Conservation (phyloP, 2,329 filamentous ascomycete genomes). For the Stagonosporopsis vannaccii region DNA sequence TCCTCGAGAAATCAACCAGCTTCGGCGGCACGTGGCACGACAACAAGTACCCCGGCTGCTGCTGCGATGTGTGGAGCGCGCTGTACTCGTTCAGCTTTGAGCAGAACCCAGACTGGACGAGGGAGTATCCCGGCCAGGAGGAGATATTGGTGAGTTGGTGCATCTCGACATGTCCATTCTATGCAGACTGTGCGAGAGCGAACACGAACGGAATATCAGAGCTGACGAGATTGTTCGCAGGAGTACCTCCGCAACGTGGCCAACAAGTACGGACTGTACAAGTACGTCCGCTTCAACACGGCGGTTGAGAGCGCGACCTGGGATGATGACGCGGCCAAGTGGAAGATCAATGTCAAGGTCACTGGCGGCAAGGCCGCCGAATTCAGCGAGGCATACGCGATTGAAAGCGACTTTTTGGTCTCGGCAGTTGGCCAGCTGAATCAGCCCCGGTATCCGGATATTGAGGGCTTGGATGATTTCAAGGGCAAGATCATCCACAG, state of each 20-base stretch:
- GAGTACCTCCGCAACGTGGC: constrained; percentile 62
- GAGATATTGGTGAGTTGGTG: constrained; percentile 59
- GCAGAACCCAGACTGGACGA: constrained; percentile 65
- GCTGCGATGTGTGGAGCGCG: constrained; percentile 63
- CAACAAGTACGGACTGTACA: constrained; percentile 62
- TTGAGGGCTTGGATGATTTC: constrained; percentile 58
- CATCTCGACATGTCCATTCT: no score
- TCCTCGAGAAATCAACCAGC: constrained; percentile 63
- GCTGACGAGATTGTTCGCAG: constrained; percentile 23
- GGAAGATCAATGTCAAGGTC: constrained; percentile 59
- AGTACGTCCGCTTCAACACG: constrained; percentile 66
- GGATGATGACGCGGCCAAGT: constrained; percentile 61
- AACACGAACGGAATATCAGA: no score
- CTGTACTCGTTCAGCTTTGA: constrained; percentile 69
- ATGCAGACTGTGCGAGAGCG: no score
- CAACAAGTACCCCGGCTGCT: constrained; percentile 65
- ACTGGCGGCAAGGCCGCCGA: constrained; percentile 63
- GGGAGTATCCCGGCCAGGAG: constrained; percentile 66
- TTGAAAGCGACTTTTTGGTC: constrained; percentile 64
- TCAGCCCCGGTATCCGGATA: constrained; percentile 58
- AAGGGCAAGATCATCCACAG: constrained; percentile 64
- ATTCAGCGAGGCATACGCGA: constrained; percentile 59
- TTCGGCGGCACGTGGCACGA: constrained; percentile 64
- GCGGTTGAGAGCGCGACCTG: constrained; percentile 61
- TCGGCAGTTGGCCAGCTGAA: constrained; percentile 68